These are phyloP conservation scores for Anisodus acutangulus DNA, from an alignment of 257 asterid species.

Conservation along the genomic window DNA sequence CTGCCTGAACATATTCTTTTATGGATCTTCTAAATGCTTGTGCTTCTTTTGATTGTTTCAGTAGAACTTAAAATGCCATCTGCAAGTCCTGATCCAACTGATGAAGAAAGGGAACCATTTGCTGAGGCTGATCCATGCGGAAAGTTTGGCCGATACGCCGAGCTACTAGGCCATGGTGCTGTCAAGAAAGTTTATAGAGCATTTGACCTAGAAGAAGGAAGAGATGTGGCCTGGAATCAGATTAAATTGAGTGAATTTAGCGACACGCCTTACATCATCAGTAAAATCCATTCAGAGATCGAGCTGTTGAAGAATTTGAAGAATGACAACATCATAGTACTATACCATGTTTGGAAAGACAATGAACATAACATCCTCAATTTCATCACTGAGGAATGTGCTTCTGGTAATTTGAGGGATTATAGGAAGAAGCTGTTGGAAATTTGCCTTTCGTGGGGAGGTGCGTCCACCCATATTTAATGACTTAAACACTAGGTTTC, in stretches of 20 bases:
- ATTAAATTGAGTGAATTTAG: conserved; percentile 30
- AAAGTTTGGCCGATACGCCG: conserved; percentile 30
- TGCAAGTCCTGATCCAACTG: not conserved
- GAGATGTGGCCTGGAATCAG: conserved; percentile 37
- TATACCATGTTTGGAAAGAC: conserved; percentile 35
- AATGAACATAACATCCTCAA: conserved; percentile 27
- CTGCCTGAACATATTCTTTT: too few relatives aligned
- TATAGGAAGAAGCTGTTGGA: conserved; percentile 35
- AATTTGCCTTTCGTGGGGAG: too few relatives aligned
- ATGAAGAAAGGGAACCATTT: conserved; percentile 28
- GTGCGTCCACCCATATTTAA: too few relatives aligned
- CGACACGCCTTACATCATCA: conserved; percentile 13
- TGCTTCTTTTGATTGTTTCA: not conserved
- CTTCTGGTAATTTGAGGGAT: conserved; percentile 40
- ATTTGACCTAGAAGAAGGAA: conserved; percentile 33
- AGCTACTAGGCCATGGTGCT: conserved; percentile 31
- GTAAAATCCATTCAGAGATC: conserved; percentile 26
- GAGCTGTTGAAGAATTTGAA: conserved; percentile 25
- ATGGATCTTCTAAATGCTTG: too few relatives aligned
- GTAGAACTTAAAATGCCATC: not conserved
- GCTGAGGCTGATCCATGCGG: conserved; percentile 36
- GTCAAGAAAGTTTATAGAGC: conserved; percentile 34
- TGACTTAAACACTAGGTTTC: too few relatives aligned
- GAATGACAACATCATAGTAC: conserved; percentile 32
- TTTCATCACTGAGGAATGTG: conserved; percentile 43